Conservation (phyloP, 352 stramenopile species). For the Phytophthora brassicae region DNA sequence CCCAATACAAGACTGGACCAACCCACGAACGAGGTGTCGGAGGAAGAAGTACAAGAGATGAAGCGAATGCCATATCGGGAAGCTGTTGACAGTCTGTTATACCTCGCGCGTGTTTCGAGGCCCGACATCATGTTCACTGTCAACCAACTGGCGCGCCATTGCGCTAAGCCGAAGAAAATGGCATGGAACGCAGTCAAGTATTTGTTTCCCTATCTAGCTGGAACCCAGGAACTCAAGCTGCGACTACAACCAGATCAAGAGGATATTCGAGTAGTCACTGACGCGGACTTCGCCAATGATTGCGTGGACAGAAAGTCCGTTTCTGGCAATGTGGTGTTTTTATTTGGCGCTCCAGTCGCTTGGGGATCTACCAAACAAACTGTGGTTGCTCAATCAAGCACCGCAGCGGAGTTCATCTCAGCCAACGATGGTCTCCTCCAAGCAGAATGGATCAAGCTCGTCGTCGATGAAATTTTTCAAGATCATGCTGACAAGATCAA, state of each 20-base stretch:
- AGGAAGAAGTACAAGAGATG: not conserved
- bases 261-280: not conserved
- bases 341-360: constrained; percentile 16
- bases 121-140: constrained; percentile 1
- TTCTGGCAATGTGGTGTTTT: constrained; percentile 7
- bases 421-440: not conserved
- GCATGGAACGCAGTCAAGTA: not conserved
- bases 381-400: constrained; percentile 24
- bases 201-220: not conserved
- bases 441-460: not conserved
- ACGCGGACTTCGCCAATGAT: constrained; percentile 29
- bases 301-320: constrained; percentile 16
- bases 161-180: not conserved
- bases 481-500: not conserved
- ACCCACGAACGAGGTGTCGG: not conserved
- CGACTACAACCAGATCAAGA: not conserved
- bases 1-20: not conserved
- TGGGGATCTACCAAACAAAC: constrained; percentile 29
- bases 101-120: not conserved
- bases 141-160: constrained; percentile 5
- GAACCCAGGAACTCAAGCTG: not conserved
- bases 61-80: not conserved
- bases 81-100: not conserved
- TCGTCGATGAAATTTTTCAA: not conserved
- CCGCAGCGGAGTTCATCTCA: not conserved